Evolutionary conservation across 352 stramenopile species (phyloP), one percentile per base, ranked within the genome.

Genomic region (Phytophthora hybrid): DNA sequence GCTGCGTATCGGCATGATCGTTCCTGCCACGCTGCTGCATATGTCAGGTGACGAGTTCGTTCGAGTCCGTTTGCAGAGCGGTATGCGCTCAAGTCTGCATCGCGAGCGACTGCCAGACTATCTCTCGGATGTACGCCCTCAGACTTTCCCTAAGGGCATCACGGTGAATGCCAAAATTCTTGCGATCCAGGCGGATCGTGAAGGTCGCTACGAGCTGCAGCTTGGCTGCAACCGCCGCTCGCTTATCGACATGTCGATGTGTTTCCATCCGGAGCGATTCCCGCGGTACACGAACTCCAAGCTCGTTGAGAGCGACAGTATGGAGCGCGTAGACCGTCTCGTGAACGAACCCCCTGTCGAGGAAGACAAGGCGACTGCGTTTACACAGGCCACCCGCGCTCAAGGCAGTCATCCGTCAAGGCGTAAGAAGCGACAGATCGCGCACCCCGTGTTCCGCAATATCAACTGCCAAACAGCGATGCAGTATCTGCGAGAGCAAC

Each of bases 121-220:
- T 72, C 76, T 97, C 59, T 73, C 69, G 9, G 83, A 92, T 19
- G 80, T 85, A 49, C 81, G 81, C 13, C 81, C 81, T n/a, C 83
- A 87, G 53, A 69, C 63, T 8, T 96, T 96, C 58, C 89, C 90
- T 11, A 94, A 94, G 69, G 89, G 89, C 16, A 87, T 95, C 51
- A 95, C 89, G n/a, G 90, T 96, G 34, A 96, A 97, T 51, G 89
- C 89, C 10, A 94, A 94, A 47, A 92, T 97, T 37, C 64, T 97
- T 58, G 60, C 68, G 8, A 84, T 97, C 21, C 73, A 91, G 21
- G 79, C 84, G n/a, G 88, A 97, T 63, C 82, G 80, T 18, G 84
- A 93, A 60, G 88, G 89, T 21, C 85, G 88, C 29, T 96, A 87
- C 63, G 85, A 95, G 66, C 74, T 92, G 18, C 73, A 92, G 41